A percentile compares a stretch with the other conserved stretches of the same genome.
These are phyloP conservation scores for Erysimum cheiri DNA, from an alignment of 441 rosid genomes.

Conservation along the genomic window DNA sequence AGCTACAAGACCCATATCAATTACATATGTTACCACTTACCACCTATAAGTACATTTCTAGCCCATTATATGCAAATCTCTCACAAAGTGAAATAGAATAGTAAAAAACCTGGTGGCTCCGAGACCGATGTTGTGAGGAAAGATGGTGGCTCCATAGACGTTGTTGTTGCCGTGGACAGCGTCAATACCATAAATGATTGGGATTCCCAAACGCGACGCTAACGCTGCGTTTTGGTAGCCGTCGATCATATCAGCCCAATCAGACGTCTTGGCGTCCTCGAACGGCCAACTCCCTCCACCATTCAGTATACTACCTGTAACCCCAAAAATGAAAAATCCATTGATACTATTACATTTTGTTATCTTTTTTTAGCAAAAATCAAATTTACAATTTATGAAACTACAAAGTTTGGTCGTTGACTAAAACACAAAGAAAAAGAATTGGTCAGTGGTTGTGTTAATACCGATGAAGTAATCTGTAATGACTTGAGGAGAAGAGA, in stretches of 20 bases:
- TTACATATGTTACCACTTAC: neutral
- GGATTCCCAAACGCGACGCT: constrained; percentile 71
- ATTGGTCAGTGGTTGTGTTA: neutral
- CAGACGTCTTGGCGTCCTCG: constrained; percentile 58
- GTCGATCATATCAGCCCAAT: constrained; percentile 88
- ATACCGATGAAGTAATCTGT: constrained; percentile 46
- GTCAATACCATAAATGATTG: constrained; percentile 78
- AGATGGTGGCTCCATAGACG: constrained; percentile 79
- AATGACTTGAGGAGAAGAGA: constrained; percentile 53
- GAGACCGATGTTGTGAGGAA: constrained; percentile 83
- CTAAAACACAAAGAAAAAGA: neutral
- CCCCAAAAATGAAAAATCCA: neutral
- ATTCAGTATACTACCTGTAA: constrained; percentile 63
- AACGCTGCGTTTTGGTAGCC: constrained; percentile 68
- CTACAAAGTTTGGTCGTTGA: neutral
- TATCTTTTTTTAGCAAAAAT: neutral
- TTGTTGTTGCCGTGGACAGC: constrained; percentile 83
- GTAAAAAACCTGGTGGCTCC: constrained; percentile 64
- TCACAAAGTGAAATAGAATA: neutral
- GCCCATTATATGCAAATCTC: neutral
- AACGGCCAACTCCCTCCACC: constrained; percentile 66
- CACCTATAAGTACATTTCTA: neutral
- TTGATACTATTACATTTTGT: neutral
- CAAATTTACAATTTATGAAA: neutral
- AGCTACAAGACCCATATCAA: neutral